phyloP scores from a whole-genome alignment of 306 rosid genomes.

The Cicer chorassanicum region DNA sequence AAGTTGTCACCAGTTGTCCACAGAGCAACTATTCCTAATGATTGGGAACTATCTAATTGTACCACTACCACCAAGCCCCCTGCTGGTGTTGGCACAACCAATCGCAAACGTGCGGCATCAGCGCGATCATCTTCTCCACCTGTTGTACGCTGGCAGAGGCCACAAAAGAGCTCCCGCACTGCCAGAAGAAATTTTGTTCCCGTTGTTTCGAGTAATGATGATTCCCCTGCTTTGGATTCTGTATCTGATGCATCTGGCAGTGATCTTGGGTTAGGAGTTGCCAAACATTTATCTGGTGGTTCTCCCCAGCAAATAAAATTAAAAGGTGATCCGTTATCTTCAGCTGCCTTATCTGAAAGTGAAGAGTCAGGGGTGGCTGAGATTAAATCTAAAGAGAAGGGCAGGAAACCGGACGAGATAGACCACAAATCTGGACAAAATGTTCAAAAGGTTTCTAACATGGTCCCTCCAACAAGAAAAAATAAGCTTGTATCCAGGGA shows the following conservation, averaged over 20 bases:
- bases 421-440: conserved; percentile 74
- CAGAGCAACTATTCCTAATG: conserved; percentile 67
- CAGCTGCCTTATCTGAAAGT: conserved; percentile 79
- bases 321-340: conserved; percentile 69
- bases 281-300: conserved; percentile 63
- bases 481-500: conserved; percentile 65
- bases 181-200: conserved; percentile 79
- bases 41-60: conserved; percentile 77
- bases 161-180: conserved; percentile 83
- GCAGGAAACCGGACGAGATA: conserved; percentile 66
- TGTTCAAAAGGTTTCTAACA: conserved; percentile 64
- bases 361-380: conserved; percentile 88
- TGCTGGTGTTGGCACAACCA: conserved; percentile 64
- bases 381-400: conserved; percentile 70
- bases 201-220: conserved; percentile 70
- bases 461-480: conserved; percentile 65
- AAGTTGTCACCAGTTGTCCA: conserved; percentile 72
- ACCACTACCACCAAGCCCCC: conserved; percentile 68
- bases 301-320: conserved; percentile 83
- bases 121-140: conserved; percentile 86
- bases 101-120: conserved; percentile 73
- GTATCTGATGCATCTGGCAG: conserved; percentile 67
- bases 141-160: conserved; percentile 77
- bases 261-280: conserved; percentile 68
- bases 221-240: conserved; percentile 66